Evolutionary conservation across 2,329 filamentous ascomycete species (phyloP).

Genomic region (Apiospora koreana): DNA sequence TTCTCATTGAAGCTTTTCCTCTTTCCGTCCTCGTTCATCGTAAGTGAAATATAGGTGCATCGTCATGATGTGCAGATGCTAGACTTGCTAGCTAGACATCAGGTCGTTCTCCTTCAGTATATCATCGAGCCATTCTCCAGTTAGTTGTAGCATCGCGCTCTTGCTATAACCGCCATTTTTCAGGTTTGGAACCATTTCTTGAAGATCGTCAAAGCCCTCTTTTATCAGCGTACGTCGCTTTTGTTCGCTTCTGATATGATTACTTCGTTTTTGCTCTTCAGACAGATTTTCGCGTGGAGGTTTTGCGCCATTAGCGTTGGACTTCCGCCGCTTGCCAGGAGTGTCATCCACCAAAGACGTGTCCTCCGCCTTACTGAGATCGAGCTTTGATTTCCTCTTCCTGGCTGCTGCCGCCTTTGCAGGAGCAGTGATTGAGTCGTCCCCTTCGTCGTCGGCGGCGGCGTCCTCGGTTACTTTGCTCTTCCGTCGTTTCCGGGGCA

Average conservation of each 20-base stretch:
- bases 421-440: slow-evolving; percentile 29
- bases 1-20: neutral
- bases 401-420: slow-evolving; percentile 38
- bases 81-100: slow-evolving; percentile 41
- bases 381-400: slow-evolving; percentile 50
- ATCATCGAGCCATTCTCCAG: slow-evolving; percentile 77
- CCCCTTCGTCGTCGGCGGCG: slow-evolving; percentile 43
- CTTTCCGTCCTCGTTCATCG: slow-evolving; percentile 9
- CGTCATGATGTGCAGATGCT: neutral
- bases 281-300: slow-evolving; percentile 70
- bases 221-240: slow-evolving; percentile 69
- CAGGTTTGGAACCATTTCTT: slow-evolving; percentile 73
- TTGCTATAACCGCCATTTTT: slow-evolving; percentile 78
- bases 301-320: slow-evolving; percentile 44
- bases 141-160: slow-evolving; percentile 74
- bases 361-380: slow-evolving; percentile 37
- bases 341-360: slow-evolving; percentile 36
- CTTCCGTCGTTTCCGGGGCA: slow-evolving; percentile 56
- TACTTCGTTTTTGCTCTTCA: slow-evolving; percentile 84
- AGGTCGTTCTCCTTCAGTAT: slow-evolving; percentile 68
- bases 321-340: slow-evolving; percentile 52
- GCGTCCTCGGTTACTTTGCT: slow-evolving; percentile 50
- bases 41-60: slow-evolving; percentile 13
- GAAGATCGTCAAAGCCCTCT: slow-evolving; percentile 80
- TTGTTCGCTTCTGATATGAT: slow-evolving; percentile 61